Percentiles rank a stretch among this genome's conserved stretches.
Evolutionary conservation across 495 filamentous ascomycete genomes (phyloP).

Genomic region (Melanomma pulvis-pyrius): DNA sequence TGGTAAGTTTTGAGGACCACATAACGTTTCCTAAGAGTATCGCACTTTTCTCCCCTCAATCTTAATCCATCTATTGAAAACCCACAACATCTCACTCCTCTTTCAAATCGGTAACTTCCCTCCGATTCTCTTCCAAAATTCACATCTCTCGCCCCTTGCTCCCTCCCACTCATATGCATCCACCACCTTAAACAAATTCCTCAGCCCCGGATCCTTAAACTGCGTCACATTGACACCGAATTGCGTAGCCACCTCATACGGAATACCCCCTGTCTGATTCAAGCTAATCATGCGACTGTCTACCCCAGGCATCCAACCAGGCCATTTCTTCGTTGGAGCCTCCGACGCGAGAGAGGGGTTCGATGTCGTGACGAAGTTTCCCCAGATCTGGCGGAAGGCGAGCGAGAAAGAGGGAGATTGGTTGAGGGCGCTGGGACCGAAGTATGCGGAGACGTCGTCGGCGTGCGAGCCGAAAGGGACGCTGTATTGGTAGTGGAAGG

Average conservation of each 20-base stretch:
- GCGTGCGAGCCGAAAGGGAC: conserved; percentile 62
- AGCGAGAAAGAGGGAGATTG: conserved; percentile 43
- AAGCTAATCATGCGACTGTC: conserved; percentile 49
- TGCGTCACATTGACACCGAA: conserved; percentile 35
- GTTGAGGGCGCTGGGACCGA: conserved; percentile 45
- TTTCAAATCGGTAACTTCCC: conserved; percentile 44
- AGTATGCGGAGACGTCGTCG: conserved; percentile 57
- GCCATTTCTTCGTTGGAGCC: conserved; percentile 39
- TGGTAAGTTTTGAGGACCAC: too few species aligned
- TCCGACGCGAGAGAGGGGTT: conserved; percentile 56
- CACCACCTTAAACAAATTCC: conserved; percentile 53
- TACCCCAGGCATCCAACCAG: background rate
- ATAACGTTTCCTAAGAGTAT: too few species aligned
- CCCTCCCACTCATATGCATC: conserved; percentile 60
- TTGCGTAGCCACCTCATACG: conserved; percentile 24
- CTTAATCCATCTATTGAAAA: too few species aligned
- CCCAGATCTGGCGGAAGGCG: conserved; percentile 51
- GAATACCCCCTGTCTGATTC: conserved; percentile 57
- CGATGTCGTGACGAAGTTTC: conserved; percentile 58
- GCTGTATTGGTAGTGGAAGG: conserved; percentile 66
- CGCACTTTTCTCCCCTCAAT: too few species aligned
- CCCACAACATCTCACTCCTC: too few species aligned
- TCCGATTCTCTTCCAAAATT: conserved; percentile 58
- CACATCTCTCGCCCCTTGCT: conserved; percentile 58
- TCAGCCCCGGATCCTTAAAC: conserved; percentile 50